Base-by-base conservation (phyloP, 1,284 basidiomycete genomes). In the Puccinia sorghi region DNA sequence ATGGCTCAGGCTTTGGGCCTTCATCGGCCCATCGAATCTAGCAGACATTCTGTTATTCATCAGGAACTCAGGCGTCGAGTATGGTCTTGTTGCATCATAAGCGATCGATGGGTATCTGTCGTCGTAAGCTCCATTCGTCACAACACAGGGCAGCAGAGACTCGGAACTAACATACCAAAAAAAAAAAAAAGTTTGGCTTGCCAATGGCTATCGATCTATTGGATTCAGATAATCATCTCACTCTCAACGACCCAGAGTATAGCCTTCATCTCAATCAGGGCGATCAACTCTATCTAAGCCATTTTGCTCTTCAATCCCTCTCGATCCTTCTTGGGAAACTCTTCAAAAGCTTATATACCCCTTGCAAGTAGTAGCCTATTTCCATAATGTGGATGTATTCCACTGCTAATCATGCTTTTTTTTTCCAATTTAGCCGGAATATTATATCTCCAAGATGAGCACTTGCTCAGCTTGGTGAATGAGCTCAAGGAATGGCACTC, bases 191-290 rank as follows among this genome's bases (percentile, higher is more conserved):
- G 50, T 93, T 91, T 83, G 92, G 92, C 0, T 91, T 92, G 82
- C 92, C 94, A 2, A 91, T 90, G 84, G 91, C 94, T 90, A 94
- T 97, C 81, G 93, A 96, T 84, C 89, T 97, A 3, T 89, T 91
- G 81, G 94, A 97, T 84, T 97, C 94, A 85, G 94, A 97, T 84
- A 67, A 67, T 22, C 64, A 67, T 67, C 90, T 71, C 92, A 88
- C 83, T 86, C 75, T 79, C 83, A 1, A 83, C 84, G 3, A 80
- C 79, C 57, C 72, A 37, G 50, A 74, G 72, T 43, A 66, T 63
- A 9, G 32, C 12, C 64, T 46, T 17, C 64, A 82, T 73, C 83
- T 82, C 64, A 69, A 79, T 63, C 80, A 81, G 8, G 32, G 90
- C 96, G 80, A 87, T 71, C 64, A 67, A 48, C 43, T 50, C 3